Evolutionary conservation across 805 yeast species (phyloP).

Genomic region (Starmera pachycereana): DNA sequence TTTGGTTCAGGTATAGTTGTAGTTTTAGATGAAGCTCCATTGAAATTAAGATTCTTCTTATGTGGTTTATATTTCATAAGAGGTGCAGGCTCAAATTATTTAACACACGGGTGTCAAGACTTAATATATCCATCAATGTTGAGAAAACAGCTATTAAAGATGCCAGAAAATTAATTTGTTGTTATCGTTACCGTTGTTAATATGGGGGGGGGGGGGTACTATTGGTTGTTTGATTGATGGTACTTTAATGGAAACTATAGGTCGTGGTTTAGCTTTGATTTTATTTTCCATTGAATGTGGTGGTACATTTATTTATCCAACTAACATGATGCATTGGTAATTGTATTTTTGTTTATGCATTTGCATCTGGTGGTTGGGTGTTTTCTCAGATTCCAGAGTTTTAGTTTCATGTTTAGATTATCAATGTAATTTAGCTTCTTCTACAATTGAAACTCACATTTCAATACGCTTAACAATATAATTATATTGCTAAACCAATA

Average conservation of each 20-base stretch:
- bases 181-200: conserved; percentile 56
- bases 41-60: conserved; percentile 45
- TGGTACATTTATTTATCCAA: conserved; percentile 54
- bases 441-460: conserved; percentile 56
- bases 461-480: conserved; percentile 33
- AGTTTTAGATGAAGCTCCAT: conserved; percentile 57
- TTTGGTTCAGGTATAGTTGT: conserved; percentile 58
- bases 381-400: conserved; percentile 54
- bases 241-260: conserved; percentile 45
- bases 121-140: conserved; percentile 59
- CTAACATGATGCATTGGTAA: conserved; percentile 40
- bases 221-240: conserved; percentile 53
- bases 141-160: conserved; percentile 38
- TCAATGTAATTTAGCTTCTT: conserved; percentile 59
- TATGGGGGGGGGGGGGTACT: conserved; percentile 58
- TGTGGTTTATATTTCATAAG: conserved; percentile 57
- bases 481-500: conserved; percentile 16
- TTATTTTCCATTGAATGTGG: conserved; percentile 43
- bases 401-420: conserved; percentile 53
- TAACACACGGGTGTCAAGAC: conserved; percentile 70
- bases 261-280: conserved; percentile 49
- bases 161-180: conserved; percentile 36
- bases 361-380: conserved; percentile 70
- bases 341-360: conserved; percentile 55
- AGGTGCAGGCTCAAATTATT: conserved; percentile 63